phyloP scores from a whole-genome alignment of 2,329 filamentous ascomycete genomes.

The Parastagonospora avenae region DNA sequence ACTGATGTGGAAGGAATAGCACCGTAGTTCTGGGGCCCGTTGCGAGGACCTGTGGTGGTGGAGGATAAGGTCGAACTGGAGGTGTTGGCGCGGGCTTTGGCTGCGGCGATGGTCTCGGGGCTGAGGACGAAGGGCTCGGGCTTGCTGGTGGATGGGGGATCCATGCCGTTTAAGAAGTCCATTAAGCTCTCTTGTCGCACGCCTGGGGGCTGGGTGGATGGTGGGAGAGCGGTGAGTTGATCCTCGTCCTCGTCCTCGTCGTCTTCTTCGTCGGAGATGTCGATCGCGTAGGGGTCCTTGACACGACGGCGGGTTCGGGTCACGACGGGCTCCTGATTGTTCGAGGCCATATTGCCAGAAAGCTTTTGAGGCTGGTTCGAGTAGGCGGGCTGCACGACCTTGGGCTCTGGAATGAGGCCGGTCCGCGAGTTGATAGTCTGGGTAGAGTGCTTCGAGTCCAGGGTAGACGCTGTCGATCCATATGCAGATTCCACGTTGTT shows the following conservation, averaged over 20 bases:
- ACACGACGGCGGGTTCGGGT: constrained; percentile 77
- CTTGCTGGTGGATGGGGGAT: constrained; percentile 59
- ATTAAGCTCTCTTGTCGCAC: constrained; percentile 63
- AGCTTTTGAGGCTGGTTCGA: constrained; percentile 43
- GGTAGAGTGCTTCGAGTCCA: constrained; percentile 49
- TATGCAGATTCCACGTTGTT: constrained; percentile 41
- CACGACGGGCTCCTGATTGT: constrained; percentile 58
- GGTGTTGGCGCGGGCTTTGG: constrained; percentile 32
- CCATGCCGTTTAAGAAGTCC: constrained; percentile 73
- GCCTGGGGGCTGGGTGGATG: constrained; percentile 26
- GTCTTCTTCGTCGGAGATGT: constrained; percentile 55
- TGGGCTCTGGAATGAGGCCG: constrained; percentile 60
- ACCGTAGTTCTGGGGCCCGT: constrained; percentile 14
- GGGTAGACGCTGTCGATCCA: constrained; percentile 42
- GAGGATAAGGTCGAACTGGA: constrained; percentile 23
- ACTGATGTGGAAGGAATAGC: constrained; percentile 20
- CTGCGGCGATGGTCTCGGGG: constrained; percentile 38
- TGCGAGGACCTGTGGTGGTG: constrained; percentile 18
- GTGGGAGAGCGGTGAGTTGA: constrained; percentile 54
- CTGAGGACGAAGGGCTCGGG: constrained; percentile 43
- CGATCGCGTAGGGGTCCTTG: constrained; percentile 92
- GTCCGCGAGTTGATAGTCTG: constrained; percentile 77
- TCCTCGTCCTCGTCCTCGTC: constrained; percentile 59
- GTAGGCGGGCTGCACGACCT: constrained; percentile 43
- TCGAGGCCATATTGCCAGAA: constrained; percentile 36